Percentiles rank a stretch among this genome's conserved stretches.
phyloP scores from a whole-genome alignment of 1,284 basidiomycete genomes.

The Leccinum angustisporum region DNA sequence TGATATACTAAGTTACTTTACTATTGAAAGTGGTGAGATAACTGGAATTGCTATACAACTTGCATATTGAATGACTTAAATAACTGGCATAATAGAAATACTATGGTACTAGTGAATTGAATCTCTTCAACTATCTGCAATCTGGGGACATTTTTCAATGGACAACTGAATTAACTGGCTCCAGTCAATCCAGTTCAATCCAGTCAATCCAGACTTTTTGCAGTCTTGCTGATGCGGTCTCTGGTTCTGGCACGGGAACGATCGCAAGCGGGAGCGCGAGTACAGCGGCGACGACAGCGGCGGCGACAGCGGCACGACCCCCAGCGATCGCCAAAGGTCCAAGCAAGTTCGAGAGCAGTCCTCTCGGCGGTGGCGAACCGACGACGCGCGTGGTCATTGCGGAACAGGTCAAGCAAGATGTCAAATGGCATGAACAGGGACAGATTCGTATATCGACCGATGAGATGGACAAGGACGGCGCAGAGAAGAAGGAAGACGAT shows the following conservation, averaged over 20 bases:
- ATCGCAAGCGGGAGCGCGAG: conserved; percentile 6
- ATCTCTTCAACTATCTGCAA: no score
- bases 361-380: conserved; percentile 43
- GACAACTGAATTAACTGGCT: no score
- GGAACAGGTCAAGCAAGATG: conserved; percentile 39
- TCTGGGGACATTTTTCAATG: no score
- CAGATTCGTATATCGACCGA: conserved; percentile 24
- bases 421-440: conserved; percentile 20
- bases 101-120: no score
- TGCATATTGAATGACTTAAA: no score
- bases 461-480: conserved; percentile 19
- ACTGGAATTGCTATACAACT: no score
- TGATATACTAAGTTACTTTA: no score
- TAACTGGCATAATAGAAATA: no score
- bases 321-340: conserved; percentile 42
- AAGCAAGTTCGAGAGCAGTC: conserved; percentile 69
- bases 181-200: no score
- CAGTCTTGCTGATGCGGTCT: no score
- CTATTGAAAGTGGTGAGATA: no score
- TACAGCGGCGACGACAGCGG: conserved; percentile 11
- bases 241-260: not conserved
- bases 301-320: conserved; percentile 20
- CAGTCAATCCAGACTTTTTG: no score
- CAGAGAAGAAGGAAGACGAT: conserved; percentile 28
- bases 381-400: conserved; percentile 41